phyloP scores from a whole-genome alignment of 2,329 filamentous ascomycete genomes.

The Fusarium agapanthi region DNA sequence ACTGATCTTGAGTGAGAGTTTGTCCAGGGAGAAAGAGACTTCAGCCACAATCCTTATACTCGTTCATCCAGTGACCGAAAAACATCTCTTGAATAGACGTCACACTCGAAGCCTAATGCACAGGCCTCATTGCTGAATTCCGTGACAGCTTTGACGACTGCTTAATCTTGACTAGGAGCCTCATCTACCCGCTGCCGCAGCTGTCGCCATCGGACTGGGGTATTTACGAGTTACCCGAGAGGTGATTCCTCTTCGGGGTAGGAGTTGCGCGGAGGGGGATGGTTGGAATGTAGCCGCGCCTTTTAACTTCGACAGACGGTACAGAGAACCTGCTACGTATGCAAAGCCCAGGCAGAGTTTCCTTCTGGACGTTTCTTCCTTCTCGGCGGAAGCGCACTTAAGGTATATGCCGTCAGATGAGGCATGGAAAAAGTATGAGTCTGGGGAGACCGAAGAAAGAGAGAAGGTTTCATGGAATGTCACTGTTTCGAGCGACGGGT shows the following conservation, averaged over 20 bases:
- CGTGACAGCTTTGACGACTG: slow-evolving; percentile 1
- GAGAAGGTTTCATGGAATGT: slow-evolving; percentile 16
- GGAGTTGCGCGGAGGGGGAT: not conserved
- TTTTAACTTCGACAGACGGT: slow-evolving; percentile 10
- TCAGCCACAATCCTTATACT: slow-evolving; percentile 22
- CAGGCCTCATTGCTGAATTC: not conserved
- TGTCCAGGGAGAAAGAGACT: slow-evolving; percentile 8
- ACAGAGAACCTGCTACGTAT: not conserved
- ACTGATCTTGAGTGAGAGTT: slow-evolving; percentile 8
- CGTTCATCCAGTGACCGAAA: not conserved
- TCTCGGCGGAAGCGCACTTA: slow-evolving; percentile 4
- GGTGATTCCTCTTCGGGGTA: not conserved
- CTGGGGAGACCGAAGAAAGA: slow-evolving; percentile 9
- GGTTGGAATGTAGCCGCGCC: slow-evolving; percentile 20
- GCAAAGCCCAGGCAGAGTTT: slow-evolving; percentile 2
- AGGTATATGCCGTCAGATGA: not conserved
- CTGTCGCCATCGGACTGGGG: not conserved
- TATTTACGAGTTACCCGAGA: not conserved
- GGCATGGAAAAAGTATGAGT: not conserved
- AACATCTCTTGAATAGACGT: slow-evolving; percentile 1
- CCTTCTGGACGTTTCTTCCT: slow-evolving; percentile 17
- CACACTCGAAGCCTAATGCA: not conserved
- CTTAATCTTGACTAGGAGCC: slow-evolving; percentile 17
- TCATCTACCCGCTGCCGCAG: not conserved
- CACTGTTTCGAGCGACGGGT: not conserved